Conservation (phyloP, 192 early-diverging fungal species). For the Coemansia sp. region DNA sequence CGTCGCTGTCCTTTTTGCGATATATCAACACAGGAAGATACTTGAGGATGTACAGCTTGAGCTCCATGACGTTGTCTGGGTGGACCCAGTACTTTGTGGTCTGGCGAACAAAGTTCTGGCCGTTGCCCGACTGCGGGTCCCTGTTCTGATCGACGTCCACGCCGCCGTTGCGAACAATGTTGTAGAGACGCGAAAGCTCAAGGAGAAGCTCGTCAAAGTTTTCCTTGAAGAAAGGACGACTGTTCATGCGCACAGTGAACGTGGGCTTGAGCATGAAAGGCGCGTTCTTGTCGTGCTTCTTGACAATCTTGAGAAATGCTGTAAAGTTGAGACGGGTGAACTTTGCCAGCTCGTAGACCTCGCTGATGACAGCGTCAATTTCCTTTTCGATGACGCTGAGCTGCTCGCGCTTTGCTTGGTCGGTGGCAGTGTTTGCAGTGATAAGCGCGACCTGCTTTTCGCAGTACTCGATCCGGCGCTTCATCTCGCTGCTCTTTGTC, state of each 20-base stretch:
- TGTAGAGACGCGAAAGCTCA: constrained; percentile 78
- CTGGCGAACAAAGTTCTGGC: constrained; percentile 74
- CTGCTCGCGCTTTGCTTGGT: constrained; percentile 54
- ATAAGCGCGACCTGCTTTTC: constrained; percentile 63
- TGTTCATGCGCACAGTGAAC: constrained; percentile 80
- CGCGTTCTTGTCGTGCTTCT: constrained; percentile 99
- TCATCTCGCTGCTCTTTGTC: constrained; percentile 72
- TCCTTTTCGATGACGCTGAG: constrained; percentile 59
- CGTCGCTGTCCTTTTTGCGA: constrained; percentile 69
- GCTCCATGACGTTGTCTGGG: constrained; percentile 89
- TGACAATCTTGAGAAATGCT: constrained; percentile 89
- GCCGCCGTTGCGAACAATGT: constrained; percentile 73
- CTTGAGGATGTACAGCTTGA: constrained; percentile 88
- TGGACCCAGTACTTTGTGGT: constrained; percentile 97
- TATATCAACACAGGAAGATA: constrained; percentile 90
- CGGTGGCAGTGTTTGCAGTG: constrained; percentile 47
- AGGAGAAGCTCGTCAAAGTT: constrained; percentile 85
- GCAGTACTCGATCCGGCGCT: constrained; percentile 66
- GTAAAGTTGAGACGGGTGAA: constrained; percentile 81
- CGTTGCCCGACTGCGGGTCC: constrained; percentile 48
- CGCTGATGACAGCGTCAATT: constrained; percentile 74
- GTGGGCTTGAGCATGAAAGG: constrained; percentile 73
- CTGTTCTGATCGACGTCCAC: constrained; percentile 54
- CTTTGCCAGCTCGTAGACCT: constrained; percentile 74
- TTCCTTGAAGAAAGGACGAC: constrained; percentile 79